A percentile compares a stretch with the other conserved stretches of the same genome.
These are phyloP conservation scores for Silybum marianum DNA, from an alignment of 129 eudicot genomes.

Conservation along the genomic window DNA sequence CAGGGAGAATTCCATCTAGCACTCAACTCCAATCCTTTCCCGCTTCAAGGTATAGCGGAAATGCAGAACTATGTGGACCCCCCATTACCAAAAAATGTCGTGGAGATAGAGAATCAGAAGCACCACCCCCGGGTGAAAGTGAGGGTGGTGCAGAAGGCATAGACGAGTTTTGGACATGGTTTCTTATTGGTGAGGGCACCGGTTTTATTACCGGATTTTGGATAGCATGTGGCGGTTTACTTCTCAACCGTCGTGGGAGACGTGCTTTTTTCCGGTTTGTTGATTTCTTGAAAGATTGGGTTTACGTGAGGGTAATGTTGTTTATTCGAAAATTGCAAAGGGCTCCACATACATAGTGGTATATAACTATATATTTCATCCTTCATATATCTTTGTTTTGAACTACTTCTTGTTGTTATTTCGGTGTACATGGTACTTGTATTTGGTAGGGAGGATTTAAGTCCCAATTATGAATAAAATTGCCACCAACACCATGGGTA, in stretches of 20 bases:
- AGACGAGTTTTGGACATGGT: slow-evolving; percentile 4
- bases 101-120: neutral
- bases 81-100: slow-evolving; percentile 21
- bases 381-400: too few species aligned
- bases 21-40: slow-evolving; percentile 17
- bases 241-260: slow-evolving; percentile 2
- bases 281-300: neutral
- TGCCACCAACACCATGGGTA: neutral
- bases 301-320: neutral
- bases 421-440: too few species aligned
- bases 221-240: neutral
- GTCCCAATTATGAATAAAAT: neutral
- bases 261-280: slow-evolving; percentile 1
- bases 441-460: too few species aligned
- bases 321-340: neutral
- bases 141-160: neutral
- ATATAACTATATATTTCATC: too few species aligned
- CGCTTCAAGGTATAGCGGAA: neutral
- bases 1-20: slow-evolving; percentile 30
- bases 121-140: neutral
- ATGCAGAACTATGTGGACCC: slow-evolving; percentile 1
- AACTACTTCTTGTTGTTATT: too few species aligned
- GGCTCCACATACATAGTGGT: neutral
- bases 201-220: neutral
- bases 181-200: slow-evolving; percentile 5